phyloP scores from a whole-genome alignment of 495 filamentous ascomycete genomes.

The Margaritispora aquatica region DNA sequence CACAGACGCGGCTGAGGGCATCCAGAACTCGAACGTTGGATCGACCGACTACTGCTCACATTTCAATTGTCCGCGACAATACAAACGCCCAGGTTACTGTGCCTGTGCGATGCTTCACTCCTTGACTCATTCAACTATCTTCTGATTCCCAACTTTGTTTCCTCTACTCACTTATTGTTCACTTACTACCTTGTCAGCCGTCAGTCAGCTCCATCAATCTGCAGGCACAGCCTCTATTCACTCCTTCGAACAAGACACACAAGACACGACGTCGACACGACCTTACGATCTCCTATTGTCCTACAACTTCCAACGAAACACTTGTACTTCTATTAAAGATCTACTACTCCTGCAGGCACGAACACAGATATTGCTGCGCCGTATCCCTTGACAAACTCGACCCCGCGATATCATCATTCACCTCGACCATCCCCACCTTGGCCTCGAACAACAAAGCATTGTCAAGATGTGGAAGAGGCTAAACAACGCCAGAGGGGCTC shows the following conservation, averaged over 20 bases:
- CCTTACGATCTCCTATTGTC: neutral
- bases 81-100: neutral
- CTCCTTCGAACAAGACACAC: neutral
- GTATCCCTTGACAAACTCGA: neutral
- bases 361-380: no score
- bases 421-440: constrained; percentile 14
- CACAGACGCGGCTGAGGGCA: neutral
- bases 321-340: neutral
- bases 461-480: constrained; percentile 25
- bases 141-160: neutral
- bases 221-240: neutral
- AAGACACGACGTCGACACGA: no score
- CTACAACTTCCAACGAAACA: neutral
- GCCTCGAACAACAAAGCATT: neutral
- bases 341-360: no score
- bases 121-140: neutral
- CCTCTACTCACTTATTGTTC: no score
- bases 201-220: neutral
- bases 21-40: neutral
- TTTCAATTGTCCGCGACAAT: neutral
- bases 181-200: no score
- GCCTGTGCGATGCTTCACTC: neutral
- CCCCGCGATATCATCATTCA: neutral
- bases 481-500: constrained; percentile 15
- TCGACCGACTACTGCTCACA: neutral